These are phyloP conservation scores for Periconia sp. DNA, from an alignment of 2,329 filamentous ascomycete species.

Conservation along the genomic window DNA sequence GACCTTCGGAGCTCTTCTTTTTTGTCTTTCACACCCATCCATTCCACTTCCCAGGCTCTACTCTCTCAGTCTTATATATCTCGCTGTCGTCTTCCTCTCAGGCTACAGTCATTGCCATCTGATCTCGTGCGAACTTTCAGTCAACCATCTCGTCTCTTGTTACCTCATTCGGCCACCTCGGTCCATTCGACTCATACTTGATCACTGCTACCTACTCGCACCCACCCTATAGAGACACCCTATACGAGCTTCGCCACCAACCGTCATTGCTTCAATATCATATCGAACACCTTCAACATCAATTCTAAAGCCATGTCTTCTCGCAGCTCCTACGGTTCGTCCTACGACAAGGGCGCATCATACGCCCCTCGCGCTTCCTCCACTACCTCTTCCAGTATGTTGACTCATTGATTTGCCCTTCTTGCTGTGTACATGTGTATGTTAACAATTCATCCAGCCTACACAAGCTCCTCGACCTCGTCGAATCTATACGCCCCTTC, in stretches of 20 bases:
- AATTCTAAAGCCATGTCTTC: slow-evolving; percentile 26
- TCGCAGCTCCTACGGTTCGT: slow-evolving; percentile 23
- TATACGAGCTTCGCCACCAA: slow-evolving; percentile 11
- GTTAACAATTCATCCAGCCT: slow-evolving; percentile 15
- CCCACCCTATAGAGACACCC: slow-evolving; percentile 6
- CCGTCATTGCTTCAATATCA: slow-evolving; percentile 13
- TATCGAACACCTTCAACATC: slow-evolving; percentile 1
- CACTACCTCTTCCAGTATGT: slow-evolving; percentile 23
- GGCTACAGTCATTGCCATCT: slow-evolving; percentile 19
- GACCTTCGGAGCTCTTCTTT: slow-evolving; percentile 13
- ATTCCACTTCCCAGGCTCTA: not conserved
- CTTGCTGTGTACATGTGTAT: not conserved
- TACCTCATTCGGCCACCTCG: not conserved
- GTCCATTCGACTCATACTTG: not conserved
- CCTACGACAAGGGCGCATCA: slow-evolving; percentile 23
- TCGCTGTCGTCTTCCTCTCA: not conserved
- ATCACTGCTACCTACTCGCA: slow-evolving; percentile 8
- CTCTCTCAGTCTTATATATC: slow-evolving; percentile 7
- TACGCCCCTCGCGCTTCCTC: slow-evolving; percentile 28
- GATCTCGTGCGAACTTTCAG: slow-evolving; percentile 17
- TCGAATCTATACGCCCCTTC: slow-evolving; percentile 29
- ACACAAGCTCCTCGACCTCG: slow-evolving; percentile 18
- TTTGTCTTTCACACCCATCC: slow-evolving; percentile 9
- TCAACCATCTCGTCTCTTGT: slow-evolving; percentile 14
- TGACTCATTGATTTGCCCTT: not conserved